Evolutionary conservation across 768 basidiomycete species (phyloP), one percentile per base, ranked within the genome.

Genomic region (Pulveroboletus frians): DNA sequence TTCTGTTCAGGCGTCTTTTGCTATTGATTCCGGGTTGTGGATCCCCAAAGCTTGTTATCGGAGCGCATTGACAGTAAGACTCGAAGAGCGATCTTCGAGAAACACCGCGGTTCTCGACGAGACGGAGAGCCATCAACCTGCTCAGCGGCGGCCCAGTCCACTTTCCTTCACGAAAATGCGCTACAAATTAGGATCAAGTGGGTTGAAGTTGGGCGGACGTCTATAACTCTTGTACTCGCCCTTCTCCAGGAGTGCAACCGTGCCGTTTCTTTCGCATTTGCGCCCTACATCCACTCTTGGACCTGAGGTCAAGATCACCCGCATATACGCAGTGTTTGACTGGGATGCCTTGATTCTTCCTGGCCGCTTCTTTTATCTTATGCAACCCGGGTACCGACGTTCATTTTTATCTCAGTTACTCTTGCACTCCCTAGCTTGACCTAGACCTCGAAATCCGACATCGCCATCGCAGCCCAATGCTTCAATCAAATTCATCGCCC

Each of bases 1-100:
- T 46, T 39, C 31, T 43, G 35, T 46, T 36, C 35, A 36, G 40
- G 36, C n/a, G 45, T 31, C 37, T 31, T 37, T 39, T 37, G 17
- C 18, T 46, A 52, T 60, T 47, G 58, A 32, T 34, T 42, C 54
- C 58, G 50, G 13, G 41, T 44, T 37, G 26, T 21, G 47, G 35
- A 40, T 40, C 11, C 14, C 32, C 43, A 43, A 46, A 18, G 43
- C 23, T 42, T 39, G 26, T 44, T 27, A 18, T 51, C 38, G 21
- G 5, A 14, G 39, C 29, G 27, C 36, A 36, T 35, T 5, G 26
- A 26, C 23, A 26, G 23, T 26, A 17, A 39, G 18, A 20, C 45
- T 42, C 18, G 21, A 11, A 6, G 26, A 10, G 21, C 6, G 21
- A 36, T 31, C n/a, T n/a, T 35, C n/a, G 13, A 39, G 27, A 34